phyloP scores from a whole-genome alignment of 208 protist species.

The Naegleria lovaniensis region DNA sequence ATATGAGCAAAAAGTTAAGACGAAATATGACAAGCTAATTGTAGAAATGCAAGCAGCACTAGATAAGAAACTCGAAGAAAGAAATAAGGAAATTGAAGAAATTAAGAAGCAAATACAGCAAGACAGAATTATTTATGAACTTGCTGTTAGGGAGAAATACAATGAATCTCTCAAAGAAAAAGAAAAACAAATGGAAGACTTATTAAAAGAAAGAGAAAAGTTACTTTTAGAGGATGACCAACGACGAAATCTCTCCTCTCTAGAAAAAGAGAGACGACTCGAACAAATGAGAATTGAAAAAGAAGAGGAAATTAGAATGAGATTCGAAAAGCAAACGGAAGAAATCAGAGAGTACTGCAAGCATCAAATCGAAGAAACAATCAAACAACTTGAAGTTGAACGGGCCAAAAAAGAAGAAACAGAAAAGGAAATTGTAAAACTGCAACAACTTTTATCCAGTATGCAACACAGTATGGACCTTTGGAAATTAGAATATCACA shows the following conservation, averaged over 20 bases:
- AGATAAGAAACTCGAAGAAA: not conserved
- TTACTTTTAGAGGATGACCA: constrained; percentile 22
- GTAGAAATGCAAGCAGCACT: not conserved
- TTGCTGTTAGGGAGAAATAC: constrained; percentile 25
- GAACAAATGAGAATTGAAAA: constrained; percentile 23
- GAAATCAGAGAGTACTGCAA: constrained; percentile 13
- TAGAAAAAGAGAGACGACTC: constrained; percentile 26
- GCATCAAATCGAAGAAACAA: constrained; percentile 29
- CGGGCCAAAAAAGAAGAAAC: not conserved
- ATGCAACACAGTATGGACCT: constrained; percentile 36
- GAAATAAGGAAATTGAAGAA: constrained; percentile 20
- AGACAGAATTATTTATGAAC: constrained; percentile 29
- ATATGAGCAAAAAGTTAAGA: constrained; percentile 24
- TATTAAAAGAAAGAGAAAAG: constrained; percentile 31
- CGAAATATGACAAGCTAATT: constrained; percentile 19
- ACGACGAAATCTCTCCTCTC: not conserved
- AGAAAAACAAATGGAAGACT: constrained; percentile 15
- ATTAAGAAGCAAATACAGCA: constrained; percentile 29
- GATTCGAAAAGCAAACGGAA: not conserved
- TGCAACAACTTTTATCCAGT: constrained; percentile 33
- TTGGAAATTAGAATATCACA: constrained; percentile 39
- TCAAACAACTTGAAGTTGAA: not conserved
- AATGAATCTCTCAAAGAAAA: constrained; percentile 32
- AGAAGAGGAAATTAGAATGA: constrained; percentile 13
- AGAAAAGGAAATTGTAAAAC: constrained; percentile 33